Percentiles rank a stretch among this genome's conserved stretches.
phyloP scores from a whole-genome alignment of 2,329 filamentous ascomycete species.

The Ophiostoma angusticollis region DNA sequence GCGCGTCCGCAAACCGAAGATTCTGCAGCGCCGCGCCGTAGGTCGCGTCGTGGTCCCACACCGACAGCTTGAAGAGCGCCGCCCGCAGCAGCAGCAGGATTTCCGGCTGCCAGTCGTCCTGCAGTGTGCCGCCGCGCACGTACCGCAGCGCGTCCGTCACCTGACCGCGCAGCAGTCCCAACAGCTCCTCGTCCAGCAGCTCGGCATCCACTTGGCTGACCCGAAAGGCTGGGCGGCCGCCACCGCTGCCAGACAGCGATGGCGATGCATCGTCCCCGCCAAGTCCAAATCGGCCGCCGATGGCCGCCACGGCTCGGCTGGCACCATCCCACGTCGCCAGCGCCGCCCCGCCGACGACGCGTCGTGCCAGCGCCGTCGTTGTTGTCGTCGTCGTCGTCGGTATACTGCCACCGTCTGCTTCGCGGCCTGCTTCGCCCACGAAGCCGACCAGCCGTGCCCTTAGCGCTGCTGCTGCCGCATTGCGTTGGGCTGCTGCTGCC shows the following conservation, averaged over 20 bases:
- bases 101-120: constrained; percentile 79
- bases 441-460: constrained; percentile 32
- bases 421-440: too few species aligned
- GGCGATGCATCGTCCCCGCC: neutral
- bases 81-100: constrained; percentile 66
- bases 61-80: constrained; percentile 81
- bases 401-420: too few species aligned
- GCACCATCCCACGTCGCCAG: constrained; percentile 56
- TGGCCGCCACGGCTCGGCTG: neutral
- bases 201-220: constrained; percentile 96
- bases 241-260: constrained; percentile 37
- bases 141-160: constrained; percentile 82
- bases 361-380: constrained; percentile 18
- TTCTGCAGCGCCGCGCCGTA: constrained; percentile 92
- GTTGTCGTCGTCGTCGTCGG: constrained; percentile 4
- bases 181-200: constrained; percentile 81
- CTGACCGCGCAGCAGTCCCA: constrained; percentile 74
- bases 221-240: constrained; percentile 73
- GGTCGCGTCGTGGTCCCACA: constrained; percentile 93
- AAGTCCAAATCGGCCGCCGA: neutral
- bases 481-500: neutral
- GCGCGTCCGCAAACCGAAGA: constrained; percentile 76
- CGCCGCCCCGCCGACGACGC: constrained; percentile 43
- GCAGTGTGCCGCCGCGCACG: constrained; percentile 58
- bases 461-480: constrained; percentile 21